Base-by-base conservation (phyloP, 192 early-diverging fungal genomes). In the Rhizophagus clarus region DNA sequence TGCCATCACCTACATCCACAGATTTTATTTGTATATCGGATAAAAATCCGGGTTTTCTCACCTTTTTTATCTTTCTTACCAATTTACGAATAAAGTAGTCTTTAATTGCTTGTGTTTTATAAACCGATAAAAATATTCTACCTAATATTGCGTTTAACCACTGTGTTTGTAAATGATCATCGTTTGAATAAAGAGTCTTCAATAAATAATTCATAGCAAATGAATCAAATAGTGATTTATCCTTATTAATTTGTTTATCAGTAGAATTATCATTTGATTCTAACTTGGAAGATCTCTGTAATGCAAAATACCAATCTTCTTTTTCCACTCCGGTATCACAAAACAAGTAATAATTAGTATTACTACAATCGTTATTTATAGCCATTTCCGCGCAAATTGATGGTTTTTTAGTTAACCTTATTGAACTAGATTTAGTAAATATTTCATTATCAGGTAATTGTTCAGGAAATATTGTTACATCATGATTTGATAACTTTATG, bases 71-170 rank as follows among this genome's bases (percentile, higher is more conserved):
- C 74, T 92, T 95, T 67, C 86, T 84, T 49, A 89, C 88, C 32
- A 90, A 87, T 82, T 91, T 95, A 79, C 88, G 85, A n/a, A 90
- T 90, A 56, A 93, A 89, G 47, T 90, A 84, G 26, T 87, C 83
- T 56, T 90, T 89, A 34, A 90, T 83, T 76, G 83, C 84, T 22
- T 93, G 85, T 10, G 93, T 93, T 68, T 88, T 88, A 81, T 94
- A 93, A 0, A 91, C 85, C 17, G 90, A 92, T 51, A 97, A 85
- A 76, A 98, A 98, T 11, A 93, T 85, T 7, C 95, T 86, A 0
- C 95, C 94, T 17, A 95, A 80, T 28, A 96, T 88, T 7, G 93
- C 94, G 80, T 97, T 97, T 64, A 97, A 89, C 95, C 95, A 95
- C 14, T 84, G 83, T 45, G 84, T 85, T 49, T 88, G 77, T 24